A percentile compares a stretch with the other conserved stretches of the same genome.
phyloP scores from a whole-genome alignment of 208 protist genomes.

The Phytomonas francai region DNA sequence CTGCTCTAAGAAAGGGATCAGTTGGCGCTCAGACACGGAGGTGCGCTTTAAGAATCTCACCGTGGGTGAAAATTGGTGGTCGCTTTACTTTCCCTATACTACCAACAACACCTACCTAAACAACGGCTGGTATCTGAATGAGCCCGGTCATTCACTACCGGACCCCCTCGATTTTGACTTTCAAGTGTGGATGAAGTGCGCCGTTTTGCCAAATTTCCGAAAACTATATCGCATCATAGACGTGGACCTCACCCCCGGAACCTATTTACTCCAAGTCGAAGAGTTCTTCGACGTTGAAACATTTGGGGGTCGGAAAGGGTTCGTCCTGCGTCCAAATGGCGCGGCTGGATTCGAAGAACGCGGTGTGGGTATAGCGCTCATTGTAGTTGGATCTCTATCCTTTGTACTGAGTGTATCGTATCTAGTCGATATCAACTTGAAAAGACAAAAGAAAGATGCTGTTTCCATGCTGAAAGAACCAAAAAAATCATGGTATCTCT shows the following conservation, averaged over 20 bases:
- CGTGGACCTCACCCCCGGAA: conserved; percentile 40
- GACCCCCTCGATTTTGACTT: conserved; percentile 91
- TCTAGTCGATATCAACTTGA: conserved; percentile 36
- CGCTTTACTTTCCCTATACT: conserved; percentile 49
- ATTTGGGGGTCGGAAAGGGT: conserved; percentile 91
- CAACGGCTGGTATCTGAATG: conserved; percentile 77
- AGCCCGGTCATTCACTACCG: conserved; percentile 76
- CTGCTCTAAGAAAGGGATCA: conserved; percentile 81
- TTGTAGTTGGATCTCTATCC: conserved; percentile 44
- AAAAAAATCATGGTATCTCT: conserved; percentile 60
- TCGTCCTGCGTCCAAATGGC: conserved; percentile 85
- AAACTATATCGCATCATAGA: conserved; percentile 96
- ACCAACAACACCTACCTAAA: conserved; percentile 69
- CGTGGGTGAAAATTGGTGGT: conserved; percentile 46
- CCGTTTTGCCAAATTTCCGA: conserved; percentile 90
- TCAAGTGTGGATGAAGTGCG: conserved; percentile 96
- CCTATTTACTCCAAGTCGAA: conserved; percentile 78
- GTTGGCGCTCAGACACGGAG: conserved; percentile 85
- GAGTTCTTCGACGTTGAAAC: conserved; percentile 91
- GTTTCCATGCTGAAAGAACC: conserved; percentile 27
- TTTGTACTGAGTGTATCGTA: conserved; percentile 57
- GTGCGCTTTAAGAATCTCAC: conserved; percentile 75
- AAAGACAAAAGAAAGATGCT: conserved; percentile 18
- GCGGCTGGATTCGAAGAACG: conserved; percentile 44
- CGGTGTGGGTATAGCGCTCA: conserved; percentile 44